phyloP scores from a whole-genome alignment of 2,329 filamentous ascomycete species.

The Chaetothyriales sp. region DNA sequence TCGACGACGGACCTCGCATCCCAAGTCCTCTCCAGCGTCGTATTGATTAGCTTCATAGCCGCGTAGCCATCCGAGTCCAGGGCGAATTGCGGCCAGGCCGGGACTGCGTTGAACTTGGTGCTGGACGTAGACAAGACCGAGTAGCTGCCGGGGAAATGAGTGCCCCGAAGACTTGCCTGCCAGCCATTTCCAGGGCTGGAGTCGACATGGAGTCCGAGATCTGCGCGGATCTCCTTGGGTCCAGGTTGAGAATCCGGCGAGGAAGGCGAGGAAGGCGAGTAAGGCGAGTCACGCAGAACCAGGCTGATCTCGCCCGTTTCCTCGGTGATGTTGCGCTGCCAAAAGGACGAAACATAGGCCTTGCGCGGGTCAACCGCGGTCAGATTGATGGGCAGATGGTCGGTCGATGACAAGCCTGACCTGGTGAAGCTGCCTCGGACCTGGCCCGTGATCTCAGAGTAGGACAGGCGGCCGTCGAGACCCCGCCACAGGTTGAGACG shows the following conservation, averaged over 20 bases:
- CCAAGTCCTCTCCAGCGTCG: slow-evolving; percentile 51
- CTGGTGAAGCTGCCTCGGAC: slow-evolving; percentile 65
- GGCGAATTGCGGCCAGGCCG: slow-evolving; percentile 72
- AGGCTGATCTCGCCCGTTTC: slow-evolving; percentile 54
- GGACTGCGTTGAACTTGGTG: slow-evolving; percentile 87
- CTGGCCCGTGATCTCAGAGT: slow-evolving; percentile 65
- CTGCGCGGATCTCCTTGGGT: slow-evolving; percentile 45
- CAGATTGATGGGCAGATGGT: slow-evolving; percentile 46
- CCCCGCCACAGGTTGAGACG: slow-evolving; percentile 36
- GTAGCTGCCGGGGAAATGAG: slow-evolving; percentile 73
- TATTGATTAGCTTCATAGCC: slow-evolving; percentile 56
- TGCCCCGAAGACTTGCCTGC: slow-evolving; percentile 67
- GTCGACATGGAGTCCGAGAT: slow-evolving; percentile 59
- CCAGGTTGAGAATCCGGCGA: slow-evolving; percentile 19
- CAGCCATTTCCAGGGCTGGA: slow-evolving; percentile 57
- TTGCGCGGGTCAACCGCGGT: slow-evolving; percentile 51
- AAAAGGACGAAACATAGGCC: slow-evolving; percentile 53
- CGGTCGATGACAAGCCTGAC: slow-evolving; percentile 35
- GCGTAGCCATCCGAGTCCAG: slow-evolving; percentile 42
- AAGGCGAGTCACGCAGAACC: slow-evolving; percentile 43
- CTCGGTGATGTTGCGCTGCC: slow-evolving; percentile 71
- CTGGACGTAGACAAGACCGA: slow-evolving; percentile 79
- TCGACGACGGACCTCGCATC: slow-evolving; percentile 28
- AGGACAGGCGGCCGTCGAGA: slow-evolving; percentile 42
- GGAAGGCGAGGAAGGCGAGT: slow-evolving; percentile 20